phyloP scores from a whole-genome alignment of 768 basidiomycete genomes.

The Mycena crocata region DNA sequence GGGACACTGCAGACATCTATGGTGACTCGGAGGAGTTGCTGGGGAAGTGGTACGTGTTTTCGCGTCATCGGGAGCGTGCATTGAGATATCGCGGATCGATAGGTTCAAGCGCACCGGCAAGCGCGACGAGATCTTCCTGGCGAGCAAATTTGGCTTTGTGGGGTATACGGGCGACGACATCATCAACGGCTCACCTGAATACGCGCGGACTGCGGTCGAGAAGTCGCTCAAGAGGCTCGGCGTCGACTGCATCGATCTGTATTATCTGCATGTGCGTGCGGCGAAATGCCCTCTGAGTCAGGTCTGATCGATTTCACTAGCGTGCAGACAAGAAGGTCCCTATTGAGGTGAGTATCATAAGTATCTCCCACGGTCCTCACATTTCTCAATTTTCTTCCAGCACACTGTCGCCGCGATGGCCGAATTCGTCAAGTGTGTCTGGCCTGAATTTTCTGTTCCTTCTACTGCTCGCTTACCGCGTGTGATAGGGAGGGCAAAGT shows the following conservation, averaged over 20 bases:
- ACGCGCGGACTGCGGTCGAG: constrained; percentile 41
- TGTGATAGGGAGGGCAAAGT: constrained; percentile 45
- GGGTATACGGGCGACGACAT: background rate
- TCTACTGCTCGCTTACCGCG: background rate
- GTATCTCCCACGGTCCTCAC: too few relatives aligned
- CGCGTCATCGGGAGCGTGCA: too few relatives aligned
- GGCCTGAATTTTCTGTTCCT: background rate
- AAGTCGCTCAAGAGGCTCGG: constrained; percentile 45
- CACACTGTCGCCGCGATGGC: constrained; percentile 18
- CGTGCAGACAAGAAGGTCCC: constrained; percentile 19
- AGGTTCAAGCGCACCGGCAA: constrained; percentile 57
- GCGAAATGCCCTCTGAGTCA: too few relatives aligned
- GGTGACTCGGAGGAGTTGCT: constrained; percentile 56
- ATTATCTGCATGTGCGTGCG: constrained; percentile 41
- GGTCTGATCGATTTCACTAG: background rate
- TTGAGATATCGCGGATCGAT: background rate
- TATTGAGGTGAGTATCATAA: constrained; percentile 31
- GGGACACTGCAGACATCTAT: constrained; percentile 64
- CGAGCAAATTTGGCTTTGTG: constrained; percentile 58
- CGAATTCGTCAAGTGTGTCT: constrained; percentile 12
- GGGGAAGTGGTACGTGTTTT: constrained; percentile 53
- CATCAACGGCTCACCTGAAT: constrained; percentile 43
- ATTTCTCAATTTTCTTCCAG: background rate
- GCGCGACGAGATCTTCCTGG: constrained; percentile 58
- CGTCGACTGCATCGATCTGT: constrained; percentile 46